Evolutionary conservation across 805 yeast genomes (phyloP), one percentile per base, ranked within the genome.

Genomic region (Cyberlindnera saturnus): DNA sequence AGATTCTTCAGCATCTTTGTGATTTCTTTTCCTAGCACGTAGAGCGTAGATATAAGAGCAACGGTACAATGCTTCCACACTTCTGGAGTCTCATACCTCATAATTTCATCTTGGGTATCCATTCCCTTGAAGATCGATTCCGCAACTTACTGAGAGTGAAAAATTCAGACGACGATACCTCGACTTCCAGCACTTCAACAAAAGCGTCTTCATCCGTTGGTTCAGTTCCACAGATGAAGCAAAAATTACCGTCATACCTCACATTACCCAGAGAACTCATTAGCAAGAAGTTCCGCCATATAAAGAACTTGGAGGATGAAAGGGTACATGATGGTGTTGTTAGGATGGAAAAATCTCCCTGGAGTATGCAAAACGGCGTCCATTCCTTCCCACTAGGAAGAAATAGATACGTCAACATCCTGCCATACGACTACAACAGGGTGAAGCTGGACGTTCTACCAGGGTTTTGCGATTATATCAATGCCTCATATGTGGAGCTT

Each of bases 351-450:
- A 35, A 45, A 8, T 62, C 67, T 1, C 48, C 51, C 36, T 54
- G 60, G 57, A 36, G 45, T 15, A 41, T 60, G 43, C 42, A 43
- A 14, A 34, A 38, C 5, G 56, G 53, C 3, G 45, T 47, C 11
- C 32, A 44, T 3, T 53, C 50, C 3, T 48, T 50, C 23, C 41
- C 50, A 13, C 18, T 41, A 8, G 50, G 49, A 9, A 62, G 81
- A 43, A 83, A 84, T 52, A 63, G 90, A 41, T 84, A 84, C 56
- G 53, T 69, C 5, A 78, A 82, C 54, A 75, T 84, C 10, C 60
- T 79, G 35, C 88, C 93, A 0, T 85, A 73, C 67, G 87, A 84
- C 52, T 64, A 67, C 43, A 78, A 74, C 34, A 59, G 87, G 32
- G 81, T 81, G 3, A 59, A 55, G 30, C 60, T 80, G 11, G 48